Conservation (phyloP, 1,139 yeast species). For the Candida sanyaensis region DNA sequence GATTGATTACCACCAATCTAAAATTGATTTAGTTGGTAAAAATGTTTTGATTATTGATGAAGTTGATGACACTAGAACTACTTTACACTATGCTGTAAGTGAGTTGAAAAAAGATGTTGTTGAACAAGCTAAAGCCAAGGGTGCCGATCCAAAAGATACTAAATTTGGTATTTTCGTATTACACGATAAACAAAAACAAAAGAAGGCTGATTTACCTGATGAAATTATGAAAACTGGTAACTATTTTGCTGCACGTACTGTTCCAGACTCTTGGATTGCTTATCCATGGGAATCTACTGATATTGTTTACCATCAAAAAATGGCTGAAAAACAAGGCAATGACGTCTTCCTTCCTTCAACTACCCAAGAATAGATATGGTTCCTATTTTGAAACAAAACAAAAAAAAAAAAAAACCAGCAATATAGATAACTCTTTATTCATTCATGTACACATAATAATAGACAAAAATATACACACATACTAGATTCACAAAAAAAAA, state of each 20-base stretch:
- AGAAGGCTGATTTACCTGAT: constrained; percentile 74
- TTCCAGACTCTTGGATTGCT: constrained; percentile 94
- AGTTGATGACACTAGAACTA: constrained; percentile 95
- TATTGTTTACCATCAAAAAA: constrained; percentile 82
- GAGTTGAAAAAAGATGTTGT: constrained; percentile 85
- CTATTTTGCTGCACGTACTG: constrained; percentile 88
- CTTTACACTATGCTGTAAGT: constrained; percentile 85
- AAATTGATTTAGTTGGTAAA: constrained; percentile 72
- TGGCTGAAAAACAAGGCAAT: constrained; percentile 75
- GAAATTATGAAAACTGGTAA: constrained; percentile 66
- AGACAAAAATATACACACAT: not conserved
- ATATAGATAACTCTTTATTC: not conserved
- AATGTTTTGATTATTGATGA: constrained; percentile 86
- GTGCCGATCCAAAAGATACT: constrained; percentile 56
- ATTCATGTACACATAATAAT: not conserved
- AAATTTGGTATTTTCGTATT: constrained; percentile 87
- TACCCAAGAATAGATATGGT: constrained; percentile 15
- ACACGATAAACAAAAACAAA: constrained; percentile 89
- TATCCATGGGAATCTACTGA: constrained; percentile 97
- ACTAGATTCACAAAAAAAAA: too few species aligned
- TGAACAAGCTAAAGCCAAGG: constrained; percentile 51
- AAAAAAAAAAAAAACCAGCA: too few species aligned
- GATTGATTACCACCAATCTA: constrained; percentile 80
- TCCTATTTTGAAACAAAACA: not conserved
- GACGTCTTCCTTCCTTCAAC: constrained; percentile 49